Base-by-base conservation (phyloP, 2,329 filamentous ascomycete species). In the Fusarium coicis region DNA sequence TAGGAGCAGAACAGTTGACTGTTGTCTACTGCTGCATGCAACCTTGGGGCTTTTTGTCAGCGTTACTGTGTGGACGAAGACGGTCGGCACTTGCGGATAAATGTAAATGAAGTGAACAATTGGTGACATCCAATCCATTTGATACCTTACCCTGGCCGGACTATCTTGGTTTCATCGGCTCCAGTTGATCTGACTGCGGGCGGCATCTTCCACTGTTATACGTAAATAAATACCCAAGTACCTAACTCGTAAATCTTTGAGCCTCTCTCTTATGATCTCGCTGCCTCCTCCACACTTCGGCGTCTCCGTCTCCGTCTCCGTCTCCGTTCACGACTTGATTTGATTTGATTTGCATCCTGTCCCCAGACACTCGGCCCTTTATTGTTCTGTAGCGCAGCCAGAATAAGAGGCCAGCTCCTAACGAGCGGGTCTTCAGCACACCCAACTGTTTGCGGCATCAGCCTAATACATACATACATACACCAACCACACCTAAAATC, bases 331-430 rank as follows among this genome's bases (percentile, higher is more conserved):
- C 43, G 19, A 47, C 36, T 50, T 56, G 36, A 18, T 36, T 36
- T 36, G 37, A 36, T 46, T 49, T 56, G 34, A 36, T 36, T 36
- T 36, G 52, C 52, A 46, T 43, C 43, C 28, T 26, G 44, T 11
- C 53, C 50, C 50, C 68, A 63, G 68, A 63, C 46, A 60, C 67
- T 72, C 63, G 58, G 65, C 65, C 70, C 61, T 61, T 73, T 71
- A 23, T 58, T 40, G 28, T 26, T 26, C 47, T 60, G 19, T 53
- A 62, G 68, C 23, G 56, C 34, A 49, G 30, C 21, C 47, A 50
- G 37, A 46, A 47, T 46, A 30, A 36, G 21, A 34, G 40, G 30
- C 18, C 42, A 49, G 26, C 54, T 47, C n/a, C 28, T 57, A 50
- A 57, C 42, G 26, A 57, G 55, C 55, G 55, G 42, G 55, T 57